Conservation (phyloP, 495 filamentous ascomycete genomes). For the Aspergillus bertholletiae region DNA sequence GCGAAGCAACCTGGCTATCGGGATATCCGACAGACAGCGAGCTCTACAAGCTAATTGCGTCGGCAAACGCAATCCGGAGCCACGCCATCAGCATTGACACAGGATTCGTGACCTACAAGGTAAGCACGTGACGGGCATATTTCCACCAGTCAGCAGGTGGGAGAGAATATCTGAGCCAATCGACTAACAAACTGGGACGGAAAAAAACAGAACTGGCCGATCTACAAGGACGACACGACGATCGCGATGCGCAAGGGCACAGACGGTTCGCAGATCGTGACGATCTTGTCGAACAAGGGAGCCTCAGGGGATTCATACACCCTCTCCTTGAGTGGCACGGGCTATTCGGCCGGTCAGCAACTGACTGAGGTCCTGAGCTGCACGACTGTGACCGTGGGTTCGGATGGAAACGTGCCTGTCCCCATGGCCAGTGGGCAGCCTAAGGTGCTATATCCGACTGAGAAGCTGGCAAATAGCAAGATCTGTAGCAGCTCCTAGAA, state of each 20-base stretch:
- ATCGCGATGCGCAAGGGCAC: conserved; percentile 65
- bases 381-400: conserved; percentile 31
- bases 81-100: conserved; percentile 11
- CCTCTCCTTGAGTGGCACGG: conserved; percentile 41
- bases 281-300: conserved; percentile 59
- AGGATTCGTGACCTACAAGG: conserved; percentile 13
- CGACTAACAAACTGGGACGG: background rate
- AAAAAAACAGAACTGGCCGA: conserved; percentile 44
- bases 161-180: too few species aligned
- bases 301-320: conserved; percentile 38
- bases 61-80: conserved; percentile 13
- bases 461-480: conserved; percentile 3
- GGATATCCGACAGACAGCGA: background rate
- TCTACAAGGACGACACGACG: conserved; percentile 53
- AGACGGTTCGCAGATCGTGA: conserved; percentile 52
- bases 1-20: conserved; percentile 66
- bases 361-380: conserved; percentile 48
- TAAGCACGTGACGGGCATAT: too few species aligned
- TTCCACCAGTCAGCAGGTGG: too few species aligned
- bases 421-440: conserved; percentile 30
- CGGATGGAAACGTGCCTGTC: conserved; percentile 30
- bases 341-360: conserved; percentile 26
- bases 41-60: conserved; percentile 10
- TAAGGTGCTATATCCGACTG: conserved; percentile 22
- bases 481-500: conserved; percentile 1